phyloP scores from a whole-genome alignment of 352 stramenopile genomes.

The Phytophthora brassicae region DNA sequence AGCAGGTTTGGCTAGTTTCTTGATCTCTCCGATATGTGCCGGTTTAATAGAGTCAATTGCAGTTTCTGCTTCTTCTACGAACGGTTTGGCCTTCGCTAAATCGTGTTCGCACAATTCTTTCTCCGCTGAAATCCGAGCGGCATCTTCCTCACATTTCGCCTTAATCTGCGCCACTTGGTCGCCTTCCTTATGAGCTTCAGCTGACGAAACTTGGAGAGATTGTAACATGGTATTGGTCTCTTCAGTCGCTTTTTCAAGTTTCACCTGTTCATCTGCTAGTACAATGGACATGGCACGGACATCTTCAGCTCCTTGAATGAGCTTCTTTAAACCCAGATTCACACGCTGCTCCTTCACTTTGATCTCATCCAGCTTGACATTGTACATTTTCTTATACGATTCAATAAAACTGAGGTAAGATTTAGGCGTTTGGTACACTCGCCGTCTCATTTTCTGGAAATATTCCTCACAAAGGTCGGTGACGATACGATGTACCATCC shows the following conservation, averaged over 20 bases:
- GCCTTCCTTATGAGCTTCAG: slow-evolving; percentile 96
- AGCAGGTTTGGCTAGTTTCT: slow-evolving; percentile 97
- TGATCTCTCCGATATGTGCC: slow-evolving; percentile 98
- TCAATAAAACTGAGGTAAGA: slow-evolving; percentile 98
- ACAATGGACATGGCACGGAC: slow-evolving; percentile 97
- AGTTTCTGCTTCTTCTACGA: slow-evolving; percentile 97
- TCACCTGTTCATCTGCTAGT: slow-evolving; percentile 95
- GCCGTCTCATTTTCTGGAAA: slow-evolving; percentile 96
- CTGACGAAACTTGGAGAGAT: slow-evolving; percentile 94
- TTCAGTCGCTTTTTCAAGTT: slow-evolving; percentile 95
- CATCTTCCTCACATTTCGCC: slow-evolving; percentile 95
- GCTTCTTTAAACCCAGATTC: slow-evolving; percentile 97
- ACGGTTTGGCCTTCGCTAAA: slow-evolving; percentile 97
- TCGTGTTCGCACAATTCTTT: slow-evolving; percentile 96
- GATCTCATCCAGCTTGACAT: slow-evolving; percentile 92
- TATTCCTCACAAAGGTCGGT: slow-evolving; percentile 98
- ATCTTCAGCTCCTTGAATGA: slow-evolving; percentile 97
- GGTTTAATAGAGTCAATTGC: slow-evolving; percentile 98
- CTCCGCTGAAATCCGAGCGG: slow-evolving; percentile 93
- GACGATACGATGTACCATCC: slow-evolving; percentile 97
- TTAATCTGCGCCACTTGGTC: slow-evolving; percentile 97
- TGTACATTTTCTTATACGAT: slow-evolving; percentile 98
- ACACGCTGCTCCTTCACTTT: slow-evolving; percentile 97
- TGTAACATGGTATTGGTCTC: slow-evolving; percentile 98
- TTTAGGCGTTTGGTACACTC: slow-evolving; percentile 98